Evolutionary conservation across 1,139 yeast genomes (phyloP), one percentile per base, ranked within the genome.

Genomic region (Debaryomyces sp.): DNA sequence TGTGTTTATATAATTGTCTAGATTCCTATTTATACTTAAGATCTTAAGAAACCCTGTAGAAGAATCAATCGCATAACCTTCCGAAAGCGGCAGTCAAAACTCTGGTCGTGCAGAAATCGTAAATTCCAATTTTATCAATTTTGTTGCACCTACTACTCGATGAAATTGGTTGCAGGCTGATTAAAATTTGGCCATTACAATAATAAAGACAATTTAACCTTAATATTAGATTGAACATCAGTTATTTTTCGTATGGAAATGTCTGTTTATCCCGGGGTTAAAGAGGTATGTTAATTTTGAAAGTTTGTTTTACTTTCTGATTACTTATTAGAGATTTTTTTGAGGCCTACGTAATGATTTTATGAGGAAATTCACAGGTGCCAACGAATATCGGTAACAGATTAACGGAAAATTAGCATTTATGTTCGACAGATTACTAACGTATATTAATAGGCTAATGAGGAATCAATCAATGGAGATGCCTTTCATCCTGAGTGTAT

Each of bases 401-500:
- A 38, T 17, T 15, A 12, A 13, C 23, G n/a, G 22, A 27, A 10
- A 35, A 15, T 21, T 22, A 6, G 38, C 15, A 32, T 9, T 8
- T n/a, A 35, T 17, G 18, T 35, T 10, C 12, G 4, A 39, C 12
- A 22, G 35, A 15, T 30, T 30, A 48, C 53, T 48, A 50, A 48
- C 50, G 7, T 37, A 22, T 36, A 18, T 41, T 43, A 36, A 45
- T 43, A 49, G 47, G 21, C 48, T 12, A 40, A 24, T 17, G 44
- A 33, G 13, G 45, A 23, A 23, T 13, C 23, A 13, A 42, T 43
- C 40, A 48, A 50, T 29, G 46, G 34, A 26, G 49, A 53, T 13
- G 58, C 49, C 18, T 60, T 63, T 41, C 62, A 56, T 52, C 68
- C 68, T 9, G 56, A 51, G 36, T 53, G 67, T 63, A 62, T 45